phyloP scores from a whole-genome alignment of 2,329 filamentous ascomycete genomes.

The Colletotrichum sp. region DNA sequence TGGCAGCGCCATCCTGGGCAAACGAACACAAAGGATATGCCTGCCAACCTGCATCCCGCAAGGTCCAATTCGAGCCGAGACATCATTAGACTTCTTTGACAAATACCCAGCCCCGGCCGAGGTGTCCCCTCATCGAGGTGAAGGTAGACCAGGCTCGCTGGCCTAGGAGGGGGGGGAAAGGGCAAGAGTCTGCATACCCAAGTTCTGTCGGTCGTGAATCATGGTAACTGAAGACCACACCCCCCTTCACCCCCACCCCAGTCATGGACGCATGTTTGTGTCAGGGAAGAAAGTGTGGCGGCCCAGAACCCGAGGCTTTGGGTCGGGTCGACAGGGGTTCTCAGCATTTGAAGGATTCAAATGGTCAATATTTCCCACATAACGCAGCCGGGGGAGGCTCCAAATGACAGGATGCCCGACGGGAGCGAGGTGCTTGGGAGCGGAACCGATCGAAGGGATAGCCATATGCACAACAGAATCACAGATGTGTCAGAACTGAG shows the following conservation, averaged over 20 bases:
- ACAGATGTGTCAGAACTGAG: neutral
- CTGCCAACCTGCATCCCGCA: slow-evolving; percentile 7
- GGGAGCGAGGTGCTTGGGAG: neutral
- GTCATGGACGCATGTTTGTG: slow-evolving; percentile 4
- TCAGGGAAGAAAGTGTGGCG: slow-evolving; percentile 20
- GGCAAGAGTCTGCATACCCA: neutral
- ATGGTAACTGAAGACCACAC: slow-evolving; percentile 2
- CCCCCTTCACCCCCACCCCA: neutral
- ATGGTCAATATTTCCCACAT: neutral
- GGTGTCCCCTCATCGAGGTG: neutral
- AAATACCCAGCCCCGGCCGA: slow-evolving; percentile 16
- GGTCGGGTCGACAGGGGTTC: slow-evolving; percentile 11
- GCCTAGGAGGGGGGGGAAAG: neutral
- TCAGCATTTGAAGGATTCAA: neutral
- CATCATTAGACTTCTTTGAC: slow-evolving; percentile 21
- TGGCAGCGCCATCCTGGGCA: slow-evolving; percentile 12
- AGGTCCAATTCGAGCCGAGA: slow-evolving; percentile 10
- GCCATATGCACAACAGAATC: neutral
- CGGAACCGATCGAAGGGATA: slow-evolving; percentile 9
- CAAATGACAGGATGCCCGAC: neutral
- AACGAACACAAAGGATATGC: slow-evolving; percentile 18
- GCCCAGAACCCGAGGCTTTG: slow-evolving; percentile 20
- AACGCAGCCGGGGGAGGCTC: neutral
- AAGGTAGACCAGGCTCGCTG: neutral
- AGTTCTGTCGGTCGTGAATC: slow-evolving; percentile 12